Base-by-base conservation (phyloP, 176 grass and related monocot genomes). In the Triticum turgidum region DNA sequence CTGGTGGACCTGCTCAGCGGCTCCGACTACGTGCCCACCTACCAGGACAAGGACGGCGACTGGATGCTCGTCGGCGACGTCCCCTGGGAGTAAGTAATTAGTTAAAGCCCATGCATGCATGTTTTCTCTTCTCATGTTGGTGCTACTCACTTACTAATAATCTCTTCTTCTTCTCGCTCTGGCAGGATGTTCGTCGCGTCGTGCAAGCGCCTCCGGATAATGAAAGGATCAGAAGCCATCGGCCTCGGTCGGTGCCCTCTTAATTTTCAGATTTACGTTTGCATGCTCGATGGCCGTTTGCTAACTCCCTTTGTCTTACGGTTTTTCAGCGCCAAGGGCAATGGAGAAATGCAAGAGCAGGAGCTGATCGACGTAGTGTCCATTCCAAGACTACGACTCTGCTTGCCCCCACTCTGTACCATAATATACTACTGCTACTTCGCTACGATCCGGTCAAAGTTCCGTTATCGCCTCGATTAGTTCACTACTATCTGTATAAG, bases 41-140 rank as follows among this genome's bases (percentile, higher is more conserved):
- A 98, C 65, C 91, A 98, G 93, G 93, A 98, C 80, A 98, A 98
- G 76, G 96, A 98, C 45, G 93, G 89, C 38, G 93, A 98, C 83
- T 98, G 93, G 93, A 95, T 98, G 96, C 96, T 98, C 21, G 84
- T 93, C 72, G 89, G 93, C 20, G 91, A 95, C 88, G 91, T 95
- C 22, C 91, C 94, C 1, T 93, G 91, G 85, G 87, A 89, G 95
- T 94, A 87, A 90, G 91, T 33, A 13, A 47, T 47, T 47, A 4
- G 11, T 13, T 13, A 47, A 47, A 47, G 4, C 44, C 0, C 2
- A 6, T 32, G 72, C 71, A 51, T 51, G 49, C 51, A 54, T 54
- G 51, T 54, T 15, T 54, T 54, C 14, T 52, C 49, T 52, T 58
- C 56, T 21, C 54, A 58, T 3, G 54, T 2, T 8, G 6, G 54